Base-by-base conservation (phyloP, 179 eudicot genomes). In the Amaranthus tricolor region DNA sequence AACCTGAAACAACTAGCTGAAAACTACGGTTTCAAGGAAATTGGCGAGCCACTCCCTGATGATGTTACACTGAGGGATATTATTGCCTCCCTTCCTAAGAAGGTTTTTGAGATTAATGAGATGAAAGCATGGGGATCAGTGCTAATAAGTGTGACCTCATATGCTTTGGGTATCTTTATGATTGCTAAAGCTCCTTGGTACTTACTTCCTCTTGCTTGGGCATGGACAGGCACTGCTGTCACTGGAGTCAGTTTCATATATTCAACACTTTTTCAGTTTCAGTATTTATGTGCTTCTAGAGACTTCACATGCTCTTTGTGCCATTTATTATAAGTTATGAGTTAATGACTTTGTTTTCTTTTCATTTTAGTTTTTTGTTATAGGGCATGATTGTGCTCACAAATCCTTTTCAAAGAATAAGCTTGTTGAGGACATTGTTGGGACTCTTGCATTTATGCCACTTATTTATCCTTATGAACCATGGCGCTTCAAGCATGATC, bases 341-440 rank as follows among this genome's bases (percentile, higher is more conserved):
- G 58, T 78, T 54, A 31, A 31, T 78, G 44, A 49, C 67, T 55
- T 67, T 62, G 51, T 71, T 48, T 56, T 31, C 70, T 70, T 56
- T 80, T 75, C 62, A 62, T 76, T 82, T 73, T 80, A 94, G 98
- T 89, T 94, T 83, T 94, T 94, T 81, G 94, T 94, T 70, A 92
- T 89, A 85, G 96, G 97, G 51, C 98, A 94, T 88, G 98, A 94
- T 79, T 94, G 98, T 78, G 98, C 96, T 48, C 98, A 94, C 90
- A 94, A 92, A 77, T 94, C 98, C 77, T 94, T 94, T 76, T 92
- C 98, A 48, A 86, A 80, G 82, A 94, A 92, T 89, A 94, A 94
- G 83, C 85, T 92, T 66, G 83, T 92, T 78, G 98, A 94, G 86
- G 98, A 94, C 85, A 87, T 92, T 82, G 87, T 94, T 47, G 98